Evolutionary conservation across 495 filamentous ascomycete species (phyloP).

Genomic region (Penicillium flavigenum): DNA sequence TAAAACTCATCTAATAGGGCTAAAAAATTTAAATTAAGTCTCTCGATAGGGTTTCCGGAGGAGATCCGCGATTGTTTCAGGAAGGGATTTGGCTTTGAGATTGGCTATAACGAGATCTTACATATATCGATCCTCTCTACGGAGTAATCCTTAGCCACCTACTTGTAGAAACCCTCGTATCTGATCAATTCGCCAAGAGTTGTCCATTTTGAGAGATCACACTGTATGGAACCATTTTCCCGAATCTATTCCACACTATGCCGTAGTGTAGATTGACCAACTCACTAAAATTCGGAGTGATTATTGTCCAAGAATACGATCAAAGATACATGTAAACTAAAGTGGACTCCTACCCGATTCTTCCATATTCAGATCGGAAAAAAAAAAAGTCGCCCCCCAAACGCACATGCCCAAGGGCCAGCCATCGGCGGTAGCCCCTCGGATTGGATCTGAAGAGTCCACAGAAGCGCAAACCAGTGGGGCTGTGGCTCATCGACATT

Average conservation of each 20-base stretch:
- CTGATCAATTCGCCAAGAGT: too few species aligned
- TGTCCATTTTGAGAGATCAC: too few species aligned
- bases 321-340: not conserved
- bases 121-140: too few species aligned
- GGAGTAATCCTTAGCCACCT: too few species aligned
- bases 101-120: too few species aligned
- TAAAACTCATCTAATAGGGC: not conserved
- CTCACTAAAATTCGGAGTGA: not conserved
- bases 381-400: not conserved
- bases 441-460: conserved; percentile 30
- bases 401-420: conserved; percentile 11
- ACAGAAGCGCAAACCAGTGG: conserved; percentile 32
- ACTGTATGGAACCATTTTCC: too few species aligned
- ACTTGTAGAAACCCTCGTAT: too few species aligned
- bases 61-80: not conserved
- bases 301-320: not conserved
- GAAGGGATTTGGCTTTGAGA: too few species aligned
- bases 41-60: not conserved
- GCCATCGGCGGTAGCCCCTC: conserved; percentile 2
- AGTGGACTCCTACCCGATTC: not conserved
- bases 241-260: not conserved
- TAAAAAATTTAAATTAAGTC: not conserved
- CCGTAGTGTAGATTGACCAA: not conserved
- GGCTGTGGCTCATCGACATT: conserved; percentile 11
- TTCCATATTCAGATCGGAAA: not conserved